Base-by-base conservation (phyloP, 2,329 filamentous ascomycete genomes). In the Trichoderma lentiforme region DNA sequence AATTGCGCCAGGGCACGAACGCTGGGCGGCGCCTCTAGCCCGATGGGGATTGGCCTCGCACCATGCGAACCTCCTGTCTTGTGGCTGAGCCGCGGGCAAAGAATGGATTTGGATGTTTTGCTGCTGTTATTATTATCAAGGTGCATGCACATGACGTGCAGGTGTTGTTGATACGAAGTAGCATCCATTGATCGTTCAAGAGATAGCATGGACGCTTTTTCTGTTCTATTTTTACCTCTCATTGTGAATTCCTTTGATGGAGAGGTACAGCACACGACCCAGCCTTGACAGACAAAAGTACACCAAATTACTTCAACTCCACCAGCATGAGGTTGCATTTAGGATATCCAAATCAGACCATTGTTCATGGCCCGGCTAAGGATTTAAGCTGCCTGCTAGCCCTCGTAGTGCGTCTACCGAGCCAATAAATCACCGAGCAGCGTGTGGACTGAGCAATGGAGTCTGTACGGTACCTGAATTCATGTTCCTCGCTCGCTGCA, bases 21-120 rank as follows among this genome's bases (percentile, higher is more conserved):
- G 43, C 28, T 9, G 62, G 15, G 43, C 43, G 63, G 63, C 47
- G 63, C 28, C 28, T 34, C 56, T 69, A 69, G 56, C 56, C 34
- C 18, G 26, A 61, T 12, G n/a, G 7, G 53, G 66, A 26, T 26
- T 61, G 60, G 66, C 39, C 36, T 14, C 18, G 28, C 28, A 24
- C 56, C 66, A 47, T 51, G 34, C 18, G 56, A 58, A 58, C 32
- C 66, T 51, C 36, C 36, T 58, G 34, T 69, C 39, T 60, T 14
- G 66, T 69, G 56, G 66, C 66, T 61, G 66, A 69, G 66, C 65
- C 28, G 11, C n/a, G 47, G 47, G 11, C 21, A 53, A 24, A 53
- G 47, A 53, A 53, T 51, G 43, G 43, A 51, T 51, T 24, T 11
- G 43, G n/a, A 51, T 51, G 43, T 51, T 51, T 51, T 51, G n/a